Base-by-base conservation (phyloP, 2,329 filamentous ascomycete species). In the Calonectria fujianensis region DNA sequence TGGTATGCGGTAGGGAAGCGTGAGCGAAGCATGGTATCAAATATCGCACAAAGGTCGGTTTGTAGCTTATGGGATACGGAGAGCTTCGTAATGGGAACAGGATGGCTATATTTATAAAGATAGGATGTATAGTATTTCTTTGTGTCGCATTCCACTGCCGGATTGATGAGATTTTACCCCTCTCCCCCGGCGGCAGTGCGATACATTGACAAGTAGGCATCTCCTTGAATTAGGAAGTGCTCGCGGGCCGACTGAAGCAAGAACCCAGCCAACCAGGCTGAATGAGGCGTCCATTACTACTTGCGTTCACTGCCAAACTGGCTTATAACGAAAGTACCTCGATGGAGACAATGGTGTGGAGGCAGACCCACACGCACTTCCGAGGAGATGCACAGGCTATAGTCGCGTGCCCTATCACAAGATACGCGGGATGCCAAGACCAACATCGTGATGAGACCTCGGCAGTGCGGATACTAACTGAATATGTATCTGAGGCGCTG, bases 1-100 rank as follows among this genome's bases (percentile, higher is more conserved):
- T 71, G 69, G 27, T 71, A 63, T 8, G 69, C 69, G 4, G 69
- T 71, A 24, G 69, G 50, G 27, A 71, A 66, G 10, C 61, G 59
- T 57, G 61, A 45, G 5, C 69, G 61, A 27, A 71, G 69, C 69
- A 71, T 71, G n/a, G 16, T 63, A 13, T 14, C 39, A 41, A 27
- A 31, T 41, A 6, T 63, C 2, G n/a, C 18, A 8, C 2, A 4
- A 20, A 24, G 3, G 16, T 20, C 14, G 14, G 11, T 35, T 18
- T 39, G 31, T 39, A 10, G 32, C 1, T 16, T 29, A 18, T 16
- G 57, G 10, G 13, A 39, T 27, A 24, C 2, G 18, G 27, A 39
- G 14, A 18, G 7, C 35, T 18, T 14, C n/a, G 18, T 9, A 2
- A 14, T 27, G 5, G 24, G 57, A 18, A 39, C 4, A 41, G 3